Conservation (phyloP, 2,329 filamentous ascomycete genomes). For the Drechslerella stenobrocha region DNA sequence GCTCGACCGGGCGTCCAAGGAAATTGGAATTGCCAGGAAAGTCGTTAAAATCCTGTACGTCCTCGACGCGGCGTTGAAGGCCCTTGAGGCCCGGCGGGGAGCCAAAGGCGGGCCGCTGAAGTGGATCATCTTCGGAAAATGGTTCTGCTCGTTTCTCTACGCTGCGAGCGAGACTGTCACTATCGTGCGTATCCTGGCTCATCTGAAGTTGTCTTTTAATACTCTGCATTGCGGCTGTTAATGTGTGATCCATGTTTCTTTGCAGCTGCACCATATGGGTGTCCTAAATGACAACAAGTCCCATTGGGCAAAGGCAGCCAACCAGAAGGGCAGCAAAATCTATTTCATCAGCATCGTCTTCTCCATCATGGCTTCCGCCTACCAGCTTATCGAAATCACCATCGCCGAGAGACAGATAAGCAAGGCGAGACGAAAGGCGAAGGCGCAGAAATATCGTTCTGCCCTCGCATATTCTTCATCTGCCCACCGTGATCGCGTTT, state of each 20-base stretch:
- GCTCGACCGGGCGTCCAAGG: constrained; percentile 25
- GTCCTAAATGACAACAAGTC: constrained; percentile 35
- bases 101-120: constrained; percentile 34
- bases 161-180: constrained; percentile 39
- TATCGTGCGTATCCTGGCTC: constrained; percentile 37
- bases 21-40: constrained; percentile 36
- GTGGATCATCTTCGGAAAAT: constrained; percentile 47
- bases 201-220: too few species aligned
- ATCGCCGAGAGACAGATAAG: constrained; percentile 17
- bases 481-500: constrained; percentile 8
- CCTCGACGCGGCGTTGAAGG: constrained; percentile 38
- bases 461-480: neutral
- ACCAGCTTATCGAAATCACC: constrained; percentile 42
- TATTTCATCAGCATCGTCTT: constrained; percentile 43
- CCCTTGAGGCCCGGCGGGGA: constrained; percentile 35
- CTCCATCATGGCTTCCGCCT: constrained; percentile 41
- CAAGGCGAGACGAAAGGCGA: constrained; percentile 21
- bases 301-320: constrained; percentile 24
- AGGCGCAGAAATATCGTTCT: constrained; percentile 17
- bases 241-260: neutral
- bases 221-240: neutral
- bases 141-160: constrained; percentile 42
- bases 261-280: constrained; percentile 36
- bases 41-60: constrained; percentile 45
- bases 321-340: constrained; percentile 35